Evolutionary conservation across 805 yeast species (phyloP).

Genomic region (Suhomyces kilbournensis): DNA sequence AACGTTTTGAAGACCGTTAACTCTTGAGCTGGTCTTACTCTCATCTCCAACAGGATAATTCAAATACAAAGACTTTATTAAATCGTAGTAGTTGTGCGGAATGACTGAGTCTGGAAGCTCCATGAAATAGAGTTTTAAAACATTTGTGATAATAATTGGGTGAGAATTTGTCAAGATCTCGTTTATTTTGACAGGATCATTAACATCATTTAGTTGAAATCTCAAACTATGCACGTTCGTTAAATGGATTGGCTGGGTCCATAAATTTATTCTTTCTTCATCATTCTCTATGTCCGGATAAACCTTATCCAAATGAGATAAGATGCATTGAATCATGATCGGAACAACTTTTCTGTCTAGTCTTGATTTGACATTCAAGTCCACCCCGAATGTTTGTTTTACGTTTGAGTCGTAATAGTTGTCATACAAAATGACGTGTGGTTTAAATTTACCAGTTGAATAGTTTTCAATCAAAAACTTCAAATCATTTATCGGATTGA

Average conservation of each 20-base stretch:
- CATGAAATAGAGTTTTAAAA: conserved; percentile 66
- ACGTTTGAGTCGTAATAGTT: conserved; percentile 72
- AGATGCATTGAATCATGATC: conserved; percentile 54
- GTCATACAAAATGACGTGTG: conserved; percentile 71
- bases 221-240: conserved; percentile 61
- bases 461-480: conserved; percentile 63
- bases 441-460: conserved; percentile 71
- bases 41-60: conserved; percentile 33
- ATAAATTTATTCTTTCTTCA: conserved; percentile 59
- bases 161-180: conserved; percentile 36
- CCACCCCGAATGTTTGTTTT: conserved; percentile 76
- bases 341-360: conserved; percentile 76
- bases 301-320: conserved; percentile 62
- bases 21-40: conserved; percentile 50
- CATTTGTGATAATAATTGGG: conserved; percentile 63
- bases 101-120: conserved; percentile 80
- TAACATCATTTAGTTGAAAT: conserved; percentile 43
- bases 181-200: conserved; percentile 26
- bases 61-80: conserved; percentile 62
- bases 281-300: conserved; percentile 73
- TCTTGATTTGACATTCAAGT: conserved; percentile 65
- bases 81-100: conserved; percentile 61
- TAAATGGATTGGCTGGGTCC: conserved; percentile 67
- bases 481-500: conserved; percentile 68
- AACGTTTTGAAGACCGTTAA: conserved; percentile 63